Evolutionary conservation across 106 monocot species (phyloP).

Genomic region (Triglochin maritima): DNA sequence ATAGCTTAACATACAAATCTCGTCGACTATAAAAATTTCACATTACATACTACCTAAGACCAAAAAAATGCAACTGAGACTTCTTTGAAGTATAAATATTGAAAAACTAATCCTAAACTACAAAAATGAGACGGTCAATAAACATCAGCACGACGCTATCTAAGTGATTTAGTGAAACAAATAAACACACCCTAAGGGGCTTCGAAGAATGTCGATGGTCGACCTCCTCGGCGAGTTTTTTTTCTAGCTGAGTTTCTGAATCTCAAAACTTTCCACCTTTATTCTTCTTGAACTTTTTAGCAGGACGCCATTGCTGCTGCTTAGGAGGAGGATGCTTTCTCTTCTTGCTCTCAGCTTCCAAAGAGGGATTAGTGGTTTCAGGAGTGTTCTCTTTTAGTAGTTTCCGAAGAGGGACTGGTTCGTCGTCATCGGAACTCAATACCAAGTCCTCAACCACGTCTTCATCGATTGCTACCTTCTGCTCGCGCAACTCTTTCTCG

Average conservation of each 20-base stretch:
- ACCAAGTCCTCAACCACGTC: slow-evolving; percentile 89
- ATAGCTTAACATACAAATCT: neutral
- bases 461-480: slow-evolving; percentile 30
- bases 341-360: slow-evolving; percentile 17
- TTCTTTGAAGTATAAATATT: too few species aligned
- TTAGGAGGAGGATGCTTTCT: neutral
- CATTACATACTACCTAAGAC: too few species aligned
- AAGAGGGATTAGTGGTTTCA: neutral
- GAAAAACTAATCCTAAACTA: too few species aligned
- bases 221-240: too few species aligned
- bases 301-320: neutral
- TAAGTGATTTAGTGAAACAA: too few species aligned
- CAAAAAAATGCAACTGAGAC: too few species aligned
- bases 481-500: slow-evolving; percentile 10
- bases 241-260: neutral
- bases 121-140: too few species aligned
- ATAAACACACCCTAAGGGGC: too few species aligned
- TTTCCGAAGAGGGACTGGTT: slow-evolving; percentile 6
- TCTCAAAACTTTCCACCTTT: neutral
- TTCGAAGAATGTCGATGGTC: too few species aligned
- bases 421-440: slow-evolving; percentile 73
- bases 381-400: slow-evolving; percentile 15
- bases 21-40: too few species aligned
- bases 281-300: slow-evolving; percentile 5
- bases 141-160: too few species aligned